A percentile compares a stretch with the other conserved stretches of the same genome.
Evolutionary conservation across 768 basidiomycete genomes (phyloP).

Genomic region (Neoboletus magnificus): DNA sequence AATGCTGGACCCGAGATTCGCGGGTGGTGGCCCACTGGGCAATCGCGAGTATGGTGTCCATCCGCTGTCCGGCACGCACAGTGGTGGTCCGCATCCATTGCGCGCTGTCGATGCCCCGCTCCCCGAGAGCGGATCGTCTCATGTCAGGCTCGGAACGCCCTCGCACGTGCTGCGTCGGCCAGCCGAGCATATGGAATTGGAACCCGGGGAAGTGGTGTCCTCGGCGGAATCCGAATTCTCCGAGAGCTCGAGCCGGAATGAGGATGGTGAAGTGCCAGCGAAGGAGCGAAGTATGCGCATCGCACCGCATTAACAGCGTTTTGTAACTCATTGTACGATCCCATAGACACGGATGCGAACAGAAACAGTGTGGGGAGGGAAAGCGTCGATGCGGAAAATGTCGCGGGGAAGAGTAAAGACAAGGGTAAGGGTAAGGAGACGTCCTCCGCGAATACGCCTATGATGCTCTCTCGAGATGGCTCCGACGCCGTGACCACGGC

Average conservation of each 20-base stretch:
- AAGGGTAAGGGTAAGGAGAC: conserved; percentile 14
- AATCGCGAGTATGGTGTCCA: neutral
- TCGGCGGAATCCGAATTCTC: conserved; percentile 25
- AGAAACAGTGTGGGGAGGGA: neutral
- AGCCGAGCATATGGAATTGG: conserved; percentile 10
- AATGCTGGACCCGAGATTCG: conserved; percentile 12
- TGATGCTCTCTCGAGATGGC: conserved; percentile 1
- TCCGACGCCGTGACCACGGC: neutral
- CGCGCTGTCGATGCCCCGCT: neutral
- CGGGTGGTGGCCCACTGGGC: neutral
- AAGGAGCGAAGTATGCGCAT: conserved; percentile 11
- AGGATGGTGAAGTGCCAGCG: conserved; percentile 6
- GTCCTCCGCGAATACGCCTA: neutral
- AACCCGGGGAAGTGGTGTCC: conserved; percentile 27
- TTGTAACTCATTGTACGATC: neutral
- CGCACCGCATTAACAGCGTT: neutral
- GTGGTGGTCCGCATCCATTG: neutral
- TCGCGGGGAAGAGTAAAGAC: neutral
- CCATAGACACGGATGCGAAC: neutral
- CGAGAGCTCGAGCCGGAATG: conserved; percentile 21
- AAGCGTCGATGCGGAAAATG: neutral
- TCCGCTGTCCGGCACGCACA: neutral
- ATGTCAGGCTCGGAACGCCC: neutral
- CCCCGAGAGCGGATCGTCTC: conserved; percentile 3
- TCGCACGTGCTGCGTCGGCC: neutral